These are phyloP conservation scores for Sistotremastrum niveocremeum DNA, from an alignment of 768 basidiomycete genomes.

Conservation along the genomic window DNA sequence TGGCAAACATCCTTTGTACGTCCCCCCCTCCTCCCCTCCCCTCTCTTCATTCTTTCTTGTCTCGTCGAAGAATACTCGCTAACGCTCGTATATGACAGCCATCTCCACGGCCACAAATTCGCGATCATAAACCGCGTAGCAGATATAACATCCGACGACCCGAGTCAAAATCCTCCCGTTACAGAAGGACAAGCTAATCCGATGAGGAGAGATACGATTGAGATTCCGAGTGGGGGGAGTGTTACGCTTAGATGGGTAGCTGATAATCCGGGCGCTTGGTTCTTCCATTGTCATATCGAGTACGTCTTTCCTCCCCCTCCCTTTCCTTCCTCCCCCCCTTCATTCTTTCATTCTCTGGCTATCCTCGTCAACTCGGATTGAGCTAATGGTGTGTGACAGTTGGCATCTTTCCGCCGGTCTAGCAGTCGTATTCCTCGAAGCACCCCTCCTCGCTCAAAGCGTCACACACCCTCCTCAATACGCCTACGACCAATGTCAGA, in stretches of 20 bases:
- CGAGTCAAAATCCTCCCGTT: slow-evolving; percentile 66
- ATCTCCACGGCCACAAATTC: slow-evolving; percentile 81
- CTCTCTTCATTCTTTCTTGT: slow-evolving; percentile 1
- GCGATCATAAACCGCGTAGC: slow-evolving; percentile 62
- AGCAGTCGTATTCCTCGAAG: slow-evolving; percentile 73
- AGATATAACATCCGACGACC: slow-evolving; percentile 63
- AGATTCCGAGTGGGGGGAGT: slow-evolving; percentile 52
- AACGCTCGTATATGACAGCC: slow-evolving; percentile 42
- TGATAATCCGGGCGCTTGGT: slow-evolving; percentile 89
- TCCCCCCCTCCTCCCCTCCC: slow-evolving; percentile 2
- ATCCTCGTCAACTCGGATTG: not conserved
- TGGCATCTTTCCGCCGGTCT: slow-evolving; percentile 82
- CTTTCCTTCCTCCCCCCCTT: not conserved
- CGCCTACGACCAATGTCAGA: slow-evolving; percentile 60
- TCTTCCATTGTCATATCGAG: slow-evolving; percentile 45
- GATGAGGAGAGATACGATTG: slow-evolving; percentile 81
- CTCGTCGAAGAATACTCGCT: slow-evolving; percentile 1
- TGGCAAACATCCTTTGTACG: slow-evolving; percentile 78
- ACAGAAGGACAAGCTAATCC: slow-evolving; percentile 75
- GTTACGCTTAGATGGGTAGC: slow-evolving; percentile 69
- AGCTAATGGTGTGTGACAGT: slow-evolving; percentile 32
- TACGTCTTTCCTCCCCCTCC: slow-evolving; percentile 20
- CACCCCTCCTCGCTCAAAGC: slow-evolving; percentile 54
- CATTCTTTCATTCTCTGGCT: not conserved
- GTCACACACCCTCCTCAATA: slow-evolving; percentile 35